phyloP scores from a whole-genome alignment of 2,329 filamentous ascomycete genomes.

The Zymoseptoria ardabiliae region DNA sequence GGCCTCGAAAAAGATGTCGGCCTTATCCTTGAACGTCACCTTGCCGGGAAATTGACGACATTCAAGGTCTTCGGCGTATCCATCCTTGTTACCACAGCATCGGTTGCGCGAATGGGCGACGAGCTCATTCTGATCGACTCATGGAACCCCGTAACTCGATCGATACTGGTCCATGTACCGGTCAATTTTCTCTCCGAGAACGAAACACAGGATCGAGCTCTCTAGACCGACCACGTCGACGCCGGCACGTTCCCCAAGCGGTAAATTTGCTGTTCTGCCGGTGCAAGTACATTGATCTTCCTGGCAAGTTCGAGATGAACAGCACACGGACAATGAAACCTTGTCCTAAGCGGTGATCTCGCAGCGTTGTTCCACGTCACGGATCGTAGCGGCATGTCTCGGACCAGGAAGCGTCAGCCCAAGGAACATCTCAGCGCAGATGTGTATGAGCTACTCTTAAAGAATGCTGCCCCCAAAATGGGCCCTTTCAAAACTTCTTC shows the following conservation, averaged over 20 bases:
- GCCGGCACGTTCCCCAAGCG: too few relatives aligned
- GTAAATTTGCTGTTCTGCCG: not conserved
- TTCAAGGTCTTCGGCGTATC: not conserved
- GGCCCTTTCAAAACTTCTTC: too few relatives aligned
- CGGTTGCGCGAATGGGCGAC: not conserved
- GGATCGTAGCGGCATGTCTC: not conserved
- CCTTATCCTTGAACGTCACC: not conserved
- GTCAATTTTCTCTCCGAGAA: not conserved
- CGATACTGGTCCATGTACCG: not conserved
- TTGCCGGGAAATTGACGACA: not conserved
- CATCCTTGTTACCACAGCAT: not conserved
- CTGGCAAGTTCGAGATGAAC: not conserved
- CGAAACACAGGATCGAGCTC: not conserved
- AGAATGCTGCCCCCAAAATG: not conserved
- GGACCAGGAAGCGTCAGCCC: not conserved
- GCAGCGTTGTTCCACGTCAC: not conserved
- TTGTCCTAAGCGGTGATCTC: not conserved
- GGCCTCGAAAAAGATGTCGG: not conserved
- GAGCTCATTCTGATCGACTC: too few relatives aligned
- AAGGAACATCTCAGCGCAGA: not conserved
- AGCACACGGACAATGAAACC: not conserved
- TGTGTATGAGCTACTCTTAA: not conserved
- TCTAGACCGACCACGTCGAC: not conserved
- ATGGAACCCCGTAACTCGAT: too few relatives aligned
- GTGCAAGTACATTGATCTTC: not conserved